Percentiles rank a stretch among this genome's conserved stretches.
phyloP scores from a whole-genome alignment of 306 rosid species.

The Rubus idaeus region DNA sequence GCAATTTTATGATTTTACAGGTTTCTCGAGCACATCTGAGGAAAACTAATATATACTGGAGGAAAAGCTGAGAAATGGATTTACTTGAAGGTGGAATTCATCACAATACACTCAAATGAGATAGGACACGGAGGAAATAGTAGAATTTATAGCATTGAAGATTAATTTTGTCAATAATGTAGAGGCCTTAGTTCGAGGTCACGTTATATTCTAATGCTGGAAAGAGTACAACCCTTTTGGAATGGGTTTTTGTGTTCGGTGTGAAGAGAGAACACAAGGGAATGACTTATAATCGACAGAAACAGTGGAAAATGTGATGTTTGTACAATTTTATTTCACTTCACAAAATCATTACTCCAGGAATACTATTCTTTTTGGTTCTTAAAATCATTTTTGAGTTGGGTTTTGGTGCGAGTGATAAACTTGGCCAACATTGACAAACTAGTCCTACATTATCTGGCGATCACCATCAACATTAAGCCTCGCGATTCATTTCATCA shows the following conservation, averaged over 20 bases:
- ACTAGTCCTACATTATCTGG: not conserved
- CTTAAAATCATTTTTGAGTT: not conserved
- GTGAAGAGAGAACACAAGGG: not conserved
- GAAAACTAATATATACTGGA: not conserved
- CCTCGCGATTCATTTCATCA: not conserved
- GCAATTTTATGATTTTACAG: not conserved
- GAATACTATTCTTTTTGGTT: not conserved
- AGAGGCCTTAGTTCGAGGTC: not conserved
- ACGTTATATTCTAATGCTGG: not conserved
- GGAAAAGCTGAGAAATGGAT: not conserved
- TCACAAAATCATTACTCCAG: not conserved
- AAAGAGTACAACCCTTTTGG: not conserved
- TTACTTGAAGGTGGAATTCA: not conserved
- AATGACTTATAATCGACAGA: not conserved
- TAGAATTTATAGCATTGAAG: not conserved
- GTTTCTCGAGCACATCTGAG: not conserved
- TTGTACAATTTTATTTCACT: not conserved
- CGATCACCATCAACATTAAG: no score
- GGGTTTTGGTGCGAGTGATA: not conserved
- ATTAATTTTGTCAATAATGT: not conserved
- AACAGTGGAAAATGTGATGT: not conserved
- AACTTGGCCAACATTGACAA: not conserved
- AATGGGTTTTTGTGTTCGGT: not conserved
- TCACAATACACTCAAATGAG: not conserved
- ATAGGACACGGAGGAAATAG: not conserved